phyloP scores from a whole-genome alignment of 2,329 filamentous ascomycete genomes.

The Fusarium armeniacum region DNA sequence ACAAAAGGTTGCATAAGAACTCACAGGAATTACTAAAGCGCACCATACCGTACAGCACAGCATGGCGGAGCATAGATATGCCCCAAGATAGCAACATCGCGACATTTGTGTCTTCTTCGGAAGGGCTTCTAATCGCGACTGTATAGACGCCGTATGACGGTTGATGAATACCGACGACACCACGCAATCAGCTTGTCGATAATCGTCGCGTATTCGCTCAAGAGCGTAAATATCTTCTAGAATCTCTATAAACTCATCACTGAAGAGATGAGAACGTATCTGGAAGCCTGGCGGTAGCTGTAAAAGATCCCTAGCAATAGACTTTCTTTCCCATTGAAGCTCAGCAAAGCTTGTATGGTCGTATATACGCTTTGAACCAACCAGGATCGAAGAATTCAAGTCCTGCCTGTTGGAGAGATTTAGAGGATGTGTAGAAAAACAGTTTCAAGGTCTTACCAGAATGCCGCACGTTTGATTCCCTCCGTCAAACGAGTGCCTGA shows the following conservation, averaged over 20 bases:
- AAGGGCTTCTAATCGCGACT: conserved; percentile 55
- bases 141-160: conserved; percentile 59
- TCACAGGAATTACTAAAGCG: conserved; percentile 56
- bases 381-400: conserved; percentile 57
- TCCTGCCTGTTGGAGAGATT: conserved; percentile 57
- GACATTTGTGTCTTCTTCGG: conserved; percentile 41
- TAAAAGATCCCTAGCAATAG: conserved; percentile 50
- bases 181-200: conserved; percentile 29
- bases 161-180: conserved; percentile 54
- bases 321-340: conserved; percentile 57
- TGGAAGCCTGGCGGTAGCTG: conserved; percentile 55
- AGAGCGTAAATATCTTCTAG: conserved; percentile 58
- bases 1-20: too few species aligned
- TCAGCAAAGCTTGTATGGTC: conserved; percentile 59
- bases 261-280: conserved; percentile 43
- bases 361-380: conserved; percentile 57
- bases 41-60: conserved; percentile 59
- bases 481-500: conserved; percentile 52
- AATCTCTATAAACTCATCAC: conserved; percentile 53
- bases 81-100: conserved; percentile 57
- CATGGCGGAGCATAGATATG: conserved; percentile 59
- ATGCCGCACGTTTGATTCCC: conserved; percentile 61
- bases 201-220: conserved; percentile 55
- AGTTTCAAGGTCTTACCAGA: conserved; percentile 53
- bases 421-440: neutral